phyloP scores from a whole-genome alignment of 2,329 filamentous ascomycete genomes.

The Fusarium brachygibbosum region DNA sequence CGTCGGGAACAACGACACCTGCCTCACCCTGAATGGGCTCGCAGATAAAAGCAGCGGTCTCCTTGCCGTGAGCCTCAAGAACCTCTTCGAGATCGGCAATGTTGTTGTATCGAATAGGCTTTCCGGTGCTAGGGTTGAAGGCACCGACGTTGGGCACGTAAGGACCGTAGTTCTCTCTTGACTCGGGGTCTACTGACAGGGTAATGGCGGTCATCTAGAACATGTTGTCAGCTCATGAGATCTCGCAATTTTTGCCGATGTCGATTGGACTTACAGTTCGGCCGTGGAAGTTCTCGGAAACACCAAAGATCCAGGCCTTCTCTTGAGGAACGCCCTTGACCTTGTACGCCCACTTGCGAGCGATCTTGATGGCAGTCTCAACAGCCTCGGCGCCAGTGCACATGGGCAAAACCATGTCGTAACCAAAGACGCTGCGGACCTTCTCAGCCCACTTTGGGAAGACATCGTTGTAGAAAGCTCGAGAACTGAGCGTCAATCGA shows the following conservation, averaged over 20 bases:
- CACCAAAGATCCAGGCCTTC: slow-evolving; percentile 43
- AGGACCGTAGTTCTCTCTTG: slow-evolving; percentile 95
- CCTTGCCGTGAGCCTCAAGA: slow-evolving; percentile 39
- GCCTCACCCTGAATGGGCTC: slow-evolving; percentile 80
- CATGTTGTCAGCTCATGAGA: slow-evolving; percentile 6
- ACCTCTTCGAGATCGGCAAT: slow-evolving; percentile 41
- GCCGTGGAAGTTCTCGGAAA: slow-evolving; percentile 42
- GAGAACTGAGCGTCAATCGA: slow-evolving; percentile 65
- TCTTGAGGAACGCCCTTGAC: slow-evolving; percentile 42
- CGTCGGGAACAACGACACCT: slow-evolving; percentile 93
- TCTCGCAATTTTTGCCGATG: neutral
- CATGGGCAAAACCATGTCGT: slow-evolving; percentile 42
- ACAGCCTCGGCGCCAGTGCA: slow-evolving; percentile 43
- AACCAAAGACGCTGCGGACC: slow-evolving; percentile 40
- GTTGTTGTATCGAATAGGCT: slow-evolving; percentile 42
- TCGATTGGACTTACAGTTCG: slow-evolving; percentile 72
- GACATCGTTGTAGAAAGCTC: slow-evolving; percentile 42
- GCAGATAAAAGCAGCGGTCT: slow-evolving; percentile 42
- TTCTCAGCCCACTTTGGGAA: slow-evolving; percentile 45
- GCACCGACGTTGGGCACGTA: slow-evolving; percentile 92
- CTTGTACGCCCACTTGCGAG: slow-evolving; percentile 43
- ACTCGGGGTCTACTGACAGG: slow-evolving; percentile 95
- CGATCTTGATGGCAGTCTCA: slow-evolving; percentile 42
- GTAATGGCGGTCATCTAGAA: slow-evolving; percentile 90
- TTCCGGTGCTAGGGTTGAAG: slow-evolving; percentile 49